Evolutionary conservation across 148 eudicot species (phyloP).

Genomic region (Salicornia ramosissima): DNA sequence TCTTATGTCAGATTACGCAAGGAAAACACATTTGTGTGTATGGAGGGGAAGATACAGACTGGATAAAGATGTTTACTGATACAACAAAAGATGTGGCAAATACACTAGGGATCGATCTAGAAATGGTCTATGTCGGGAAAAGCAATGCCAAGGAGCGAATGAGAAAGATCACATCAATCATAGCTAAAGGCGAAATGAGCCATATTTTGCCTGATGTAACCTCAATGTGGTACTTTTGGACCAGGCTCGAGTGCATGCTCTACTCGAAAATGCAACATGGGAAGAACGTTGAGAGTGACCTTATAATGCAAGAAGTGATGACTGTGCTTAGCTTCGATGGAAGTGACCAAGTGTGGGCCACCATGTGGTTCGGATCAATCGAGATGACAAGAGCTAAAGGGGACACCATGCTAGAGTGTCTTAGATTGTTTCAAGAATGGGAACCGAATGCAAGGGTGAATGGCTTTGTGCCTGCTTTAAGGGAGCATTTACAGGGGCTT

Average conservation of each 20-base stretch:
- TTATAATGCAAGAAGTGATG: constrained; percentile 57
- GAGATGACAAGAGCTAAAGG: constrained; percentile 58
- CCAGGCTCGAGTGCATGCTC: constrained; percentile 80
- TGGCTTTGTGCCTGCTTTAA: constrained; percentile 59
- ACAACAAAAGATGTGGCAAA: constrained; percentile 36
- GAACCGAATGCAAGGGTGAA: constrained; percentile 34
- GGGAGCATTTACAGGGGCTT: constrained; percentile 34
- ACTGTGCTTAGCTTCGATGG: constrained; percentile 66
- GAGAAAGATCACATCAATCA: constrained; percentile 24
- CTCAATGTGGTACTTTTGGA: constrained; percentile 78
- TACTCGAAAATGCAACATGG: constrained; percentile 68
- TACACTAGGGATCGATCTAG: constrained; percentile 35
- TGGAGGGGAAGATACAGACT: constrained; percentile 77
- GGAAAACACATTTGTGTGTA: constrained; percentile 61
- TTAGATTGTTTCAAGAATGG: constrained; percentile 45
- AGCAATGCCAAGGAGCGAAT: constrained; percentile 55
- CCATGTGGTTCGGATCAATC: constrained; percentile 44
- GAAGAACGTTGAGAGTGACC: constrained; percentile 41
- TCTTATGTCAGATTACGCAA: constrained; percentile 35
- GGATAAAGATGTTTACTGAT: constrained; percentile 53
- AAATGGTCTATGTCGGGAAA: constrained; percentile 78
- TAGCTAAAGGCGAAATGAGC: constrained; percentile 36
- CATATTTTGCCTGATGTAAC: constrained; percentile 42
- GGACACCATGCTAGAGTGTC: constrained; percentile 30
- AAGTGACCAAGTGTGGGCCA: constrained; percentile 77